Conservation (phyloP, 75 land plant genomes). For the Gnetum montanum region DNA sequence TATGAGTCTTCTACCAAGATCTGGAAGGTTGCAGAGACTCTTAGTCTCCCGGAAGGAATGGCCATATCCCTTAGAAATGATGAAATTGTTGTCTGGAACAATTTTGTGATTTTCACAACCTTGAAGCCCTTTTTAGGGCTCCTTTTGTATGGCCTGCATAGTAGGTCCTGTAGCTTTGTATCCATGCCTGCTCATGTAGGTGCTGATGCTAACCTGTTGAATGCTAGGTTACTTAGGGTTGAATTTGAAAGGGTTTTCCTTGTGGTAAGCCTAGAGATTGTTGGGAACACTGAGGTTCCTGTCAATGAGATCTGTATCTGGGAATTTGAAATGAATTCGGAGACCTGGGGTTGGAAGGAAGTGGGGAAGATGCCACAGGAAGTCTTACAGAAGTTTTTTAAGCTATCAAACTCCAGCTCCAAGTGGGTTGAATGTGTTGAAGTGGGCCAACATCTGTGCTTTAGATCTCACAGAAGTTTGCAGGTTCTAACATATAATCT, state of each 20-base stretch:
- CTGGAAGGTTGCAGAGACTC: not conserved
- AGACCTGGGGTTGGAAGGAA: not conserved
- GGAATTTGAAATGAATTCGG: slow-evolving; percentile 3
- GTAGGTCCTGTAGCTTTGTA: not conserved
- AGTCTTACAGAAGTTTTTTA: not conserved
- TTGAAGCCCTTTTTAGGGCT: not conserved
- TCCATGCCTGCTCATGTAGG: not conserved
- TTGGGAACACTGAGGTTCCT: not conserved
- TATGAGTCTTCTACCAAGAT: not conserved
- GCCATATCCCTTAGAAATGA: not conserved
- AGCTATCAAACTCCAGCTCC: not conserved
- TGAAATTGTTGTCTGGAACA: not conserved
- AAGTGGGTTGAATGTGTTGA: slow-evolving; percentile 9
- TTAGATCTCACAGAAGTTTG: slow-evolving; percentile 2
- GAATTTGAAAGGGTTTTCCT: not conserved
- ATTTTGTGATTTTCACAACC: not conserved
- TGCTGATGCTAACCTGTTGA: not conserved
- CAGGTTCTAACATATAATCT: not conserved
- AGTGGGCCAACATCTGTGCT: not conserved
- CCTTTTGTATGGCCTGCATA: not conserved
- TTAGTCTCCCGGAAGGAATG: not conserved
- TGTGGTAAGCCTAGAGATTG: slow-evolving; percentile 1
- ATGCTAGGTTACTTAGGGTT: not conserved
- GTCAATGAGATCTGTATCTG: not conserved
- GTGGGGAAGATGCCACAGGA: not conserved